Base-by-base conservation (phyloP, 169 alveolate genomes). In the Plasmodium gallinaceum region DNA sequence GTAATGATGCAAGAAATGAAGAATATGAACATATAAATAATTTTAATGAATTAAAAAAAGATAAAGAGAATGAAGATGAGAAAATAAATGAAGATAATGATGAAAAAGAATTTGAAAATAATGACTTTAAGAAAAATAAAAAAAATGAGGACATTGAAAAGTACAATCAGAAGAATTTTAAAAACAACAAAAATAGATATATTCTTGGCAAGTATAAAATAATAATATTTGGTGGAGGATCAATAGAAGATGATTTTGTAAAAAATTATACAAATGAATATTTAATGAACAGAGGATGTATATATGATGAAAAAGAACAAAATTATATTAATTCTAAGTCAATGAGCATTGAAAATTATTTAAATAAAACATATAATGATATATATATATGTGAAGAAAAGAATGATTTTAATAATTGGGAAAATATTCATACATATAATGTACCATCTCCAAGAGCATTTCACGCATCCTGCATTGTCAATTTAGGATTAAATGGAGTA, bases 401-500 rank as follows among this genome's bases (percentile, higher is more conserved):
- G 32, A 42, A 58, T 22, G 16, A 18, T 46, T 70, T 86, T 45
- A 64, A 70, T 7, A 12, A 16, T 5, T 86, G 92, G 92, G 26
- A 22, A 4, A 43, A 48, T 3, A 74, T 86, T 12, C 60, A 86
- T n/a, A 86, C 92, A 7, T 66, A 58, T 60, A 86, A 86, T 52
- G 58, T 39, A 10, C 92, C 92, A n/a, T 42, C 71, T 42, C 64
- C 74, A n/a, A 86, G 92, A 26, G 92, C 92, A 22, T 86, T 86
- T 65, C 92, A 86, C 37, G 88, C 88, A 26, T 86, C 92, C 0
- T 70, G 88, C 58, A 48, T 86, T 60, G 92, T 86, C 5, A 86
- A 86, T 51, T 42, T 86, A 12, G 92, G 92, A 42, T 12, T 45
- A 24, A 66, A 42, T 46, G 92, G 92, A 12, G 88, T 60, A 39